Percentiles rank a stretch among this genome's conserved stretches.
Evolutionary conservation across 441 rosid genomes (phyloP).

Genomic region (Euphorbia corollata): DNA sequence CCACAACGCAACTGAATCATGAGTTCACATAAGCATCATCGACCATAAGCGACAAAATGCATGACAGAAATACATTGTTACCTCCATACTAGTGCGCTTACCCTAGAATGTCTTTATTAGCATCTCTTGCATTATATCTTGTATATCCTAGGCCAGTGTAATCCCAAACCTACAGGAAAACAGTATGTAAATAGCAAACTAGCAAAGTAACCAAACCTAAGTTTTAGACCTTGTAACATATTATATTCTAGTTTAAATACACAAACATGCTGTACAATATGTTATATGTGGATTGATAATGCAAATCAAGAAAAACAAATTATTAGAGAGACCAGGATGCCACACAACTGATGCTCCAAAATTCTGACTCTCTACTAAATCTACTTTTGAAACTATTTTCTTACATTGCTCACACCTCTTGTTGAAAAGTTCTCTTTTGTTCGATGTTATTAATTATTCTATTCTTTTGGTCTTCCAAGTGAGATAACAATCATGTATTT

Average conservation of each 20-base stretch:
- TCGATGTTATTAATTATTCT: not conserved
- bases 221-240: not conserved
- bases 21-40: slow-evolving; percentile 23
- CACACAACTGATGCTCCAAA: not conserved
- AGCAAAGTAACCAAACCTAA: slow-evolving; percentile 2
- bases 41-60: slow-evolving; percentile 13
- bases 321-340: not conserved
- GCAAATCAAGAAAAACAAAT: not conserved
- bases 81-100: slow-evolving; percentile 26
- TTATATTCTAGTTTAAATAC: slow-evolving; percentile 10
- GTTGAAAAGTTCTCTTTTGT: not conserved
- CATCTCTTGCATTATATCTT: slow-evolving; percentile 73
- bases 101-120: slow-evolving; percentile 67
- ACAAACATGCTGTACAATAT: not conserved
- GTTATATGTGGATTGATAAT: not conserved
- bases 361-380: not conserved
- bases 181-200: slow-evolving; percentile 8
- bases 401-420: not conserved
- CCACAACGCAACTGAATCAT: slow-evolving; percentile 80
- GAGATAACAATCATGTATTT: not conserved
- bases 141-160: slow-evolving; percentile 88
- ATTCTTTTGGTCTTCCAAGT: not conserved
- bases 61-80: slow-evolving; percentile 9
- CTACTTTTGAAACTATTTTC: not conserved
- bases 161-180: slow-evolving; percentile 73